Base-by-base conservation (phyloP, 495 filamentous ascomycete species). In the Beverwykella pulmonaria region DNA sequence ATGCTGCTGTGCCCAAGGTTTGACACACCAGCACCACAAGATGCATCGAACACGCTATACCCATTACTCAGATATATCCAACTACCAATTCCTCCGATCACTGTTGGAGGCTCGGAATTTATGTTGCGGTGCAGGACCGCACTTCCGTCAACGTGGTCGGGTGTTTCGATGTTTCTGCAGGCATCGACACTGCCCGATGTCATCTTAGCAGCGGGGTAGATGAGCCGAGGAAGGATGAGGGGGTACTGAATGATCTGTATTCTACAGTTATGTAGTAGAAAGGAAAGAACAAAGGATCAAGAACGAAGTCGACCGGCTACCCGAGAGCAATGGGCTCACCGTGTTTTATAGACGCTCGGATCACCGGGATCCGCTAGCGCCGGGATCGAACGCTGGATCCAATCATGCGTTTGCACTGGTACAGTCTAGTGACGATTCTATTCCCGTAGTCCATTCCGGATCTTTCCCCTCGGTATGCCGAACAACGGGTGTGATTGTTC, bases 1-100 rank as follows among this genome's bases (percentile, higher is more conserved):
- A 27, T 53, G 63, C 76, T 65, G 23, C 73, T 70, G 56, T 79
- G 77, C 2, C 77, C 77, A 0, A 79, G 63, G 60, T 71, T 73
- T 1, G 77, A 60, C 0, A 79, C 77, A n/a, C 75, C 77, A 1
- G 77, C 75, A 9, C 77, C 77, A 10, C 73, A 71, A 17, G 73
- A 75, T 20, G 76, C 75, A 63, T 79, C 77, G 20, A 78, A 65
- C 8, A 79, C 69, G 9, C 49, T 58, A 20, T 70, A 70, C 12
- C 77, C 77, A 50, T 73, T 72, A 12, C 17, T 52, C 12, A 71
- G 23, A 20, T 55, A 22, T 7, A 68, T 17, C 15, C 49, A 60
- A 25, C 65, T 64, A 2, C 53, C 53, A 1, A 30, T n/a, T 39
- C 26, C 53, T 9, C 5, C 17, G 2, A 34, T 22, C 8, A 25